Base-by-base conservation (phyloP, 2,329 filamentous ascomycete species). In the Ceratocystis lukuohia region DNA sequence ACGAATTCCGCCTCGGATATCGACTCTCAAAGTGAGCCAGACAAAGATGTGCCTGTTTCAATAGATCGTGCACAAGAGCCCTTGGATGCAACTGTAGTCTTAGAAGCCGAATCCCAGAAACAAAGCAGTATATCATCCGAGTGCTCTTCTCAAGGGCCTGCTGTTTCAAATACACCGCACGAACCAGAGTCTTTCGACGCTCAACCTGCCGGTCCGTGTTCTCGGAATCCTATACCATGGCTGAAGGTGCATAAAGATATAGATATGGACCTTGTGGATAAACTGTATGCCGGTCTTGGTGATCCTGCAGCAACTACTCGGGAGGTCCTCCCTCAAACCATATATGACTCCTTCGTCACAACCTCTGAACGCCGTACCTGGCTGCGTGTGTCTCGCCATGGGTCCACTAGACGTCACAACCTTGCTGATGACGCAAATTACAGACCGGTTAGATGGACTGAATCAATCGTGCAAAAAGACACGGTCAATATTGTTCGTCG, bases 361-460 rank as follows among this genome's bases (percentile, higher is more conserved):
- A 79, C 80, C 2, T 80, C 80, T 1, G 80, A 87, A 72, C 82
- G 85, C 62, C 86, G 83, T 70, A 78, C 79, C 6, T 88, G 85
- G 85, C 86, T 87, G 69, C 82, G 84, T 22, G 74, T 87, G 20
- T 86, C 85, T 6, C 80, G 85, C 4, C 79, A 78, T 66, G 85
- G 84, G 2, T 84, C 84, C 0, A 78, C 80, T 70, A 77, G 83
- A 5, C 81, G 80, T 67, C 79, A 86, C 70, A 77, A 84, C 65
- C 74, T 75, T 2, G 83, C 81, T 53, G 80, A 84, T 59, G 82
- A 84, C 62, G 82, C 85, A 7, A 81, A 80, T 69, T 88, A 87
- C 71, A 76, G 80, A 20, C 79, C 81, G 7, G 77, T 85, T n/a
- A 75, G 76, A 2, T 88, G 85, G 85, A 69, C 71, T 3, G 74